Evolutionary conservation across 257 asterid genomes (phyloP).

Genomic region (Parsonsia alboflavescens): DNA sequence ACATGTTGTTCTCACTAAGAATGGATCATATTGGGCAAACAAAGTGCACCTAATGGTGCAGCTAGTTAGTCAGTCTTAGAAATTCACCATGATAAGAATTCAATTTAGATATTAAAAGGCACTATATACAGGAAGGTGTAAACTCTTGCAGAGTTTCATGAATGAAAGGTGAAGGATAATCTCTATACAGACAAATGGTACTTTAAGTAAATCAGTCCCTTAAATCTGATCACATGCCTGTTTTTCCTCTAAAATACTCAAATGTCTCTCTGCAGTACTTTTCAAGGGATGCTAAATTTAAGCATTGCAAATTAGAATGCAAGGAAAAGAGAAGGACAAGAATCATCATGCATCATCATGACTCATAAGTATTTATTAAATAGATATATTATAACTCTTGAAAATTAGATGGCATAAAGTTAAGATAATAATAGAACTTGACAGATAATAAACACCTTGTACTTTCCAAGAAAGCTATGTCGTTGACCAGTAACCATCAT

Average conservation of each 20-base stretch:
- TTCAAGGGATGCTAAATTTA: neutral
- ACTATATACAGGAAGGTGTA: neutral
- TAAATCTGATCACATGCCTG: neutral
- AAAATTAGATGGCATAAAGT: neutral
- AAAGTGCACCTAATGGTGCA: neutral
- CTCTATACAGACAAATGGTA: neutral
- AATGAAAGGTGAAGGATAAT: neutral
- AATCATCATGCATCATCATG: neutral
- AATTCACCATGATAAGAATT: neutral
- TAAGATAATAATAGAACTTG: constrained; percentile 4
- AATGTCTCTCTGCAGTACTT: neutral
- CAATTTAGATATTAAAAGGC: neutral
- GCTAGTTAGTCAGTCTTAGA: neutral
- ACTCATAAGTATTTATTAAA: neutral
- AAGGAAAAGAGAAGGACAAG: neutral
- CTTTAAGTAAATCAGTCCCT: neutral
- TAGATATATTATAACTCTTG: neutral
- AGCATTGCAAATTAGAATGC: neutral
- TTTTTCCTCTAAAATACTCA: neutral
- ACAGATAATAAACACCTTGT: constrained; percentile 50
- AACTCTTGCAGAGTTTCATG: neutral
- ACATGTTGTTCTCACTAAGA: neutral
- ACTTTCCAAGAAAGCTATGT: constrained; percentile 90
- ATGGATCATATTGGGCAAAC: neutral
- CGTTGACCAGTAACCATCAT: constrained; percentile 95